A percentile compares a stretch with the other conserved stretches of the same genome.
These are phyloP conservation scores for Physaria fendleri DNA, from an alignment of 345 rosid species.

Conservation along the genomic window DNA sequence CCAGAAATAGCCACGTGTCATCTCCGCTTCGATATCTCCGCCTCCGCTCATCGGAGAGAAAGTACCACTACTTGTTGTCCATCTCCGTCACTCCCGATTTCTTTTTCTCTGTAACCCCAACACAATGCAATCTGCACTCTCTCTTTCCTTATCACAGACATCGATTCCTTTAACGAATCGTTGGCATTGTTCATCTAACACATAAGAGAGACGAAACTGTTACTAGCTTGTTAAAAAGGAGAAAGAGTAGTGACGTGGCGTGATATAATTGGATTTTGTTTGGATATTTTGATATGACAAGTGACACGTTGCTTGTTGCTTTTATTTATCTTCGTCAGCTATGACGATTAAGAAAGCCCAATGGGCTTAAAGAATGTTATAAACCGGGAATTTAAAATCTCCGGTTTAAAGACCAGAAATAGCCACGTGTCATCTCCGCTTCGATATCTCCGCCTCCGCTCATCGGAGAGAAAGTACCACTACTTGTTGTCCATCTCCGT, in stretches of 20 bases:
- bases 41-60: conserved; percentile 16
- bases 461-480: not conserved
- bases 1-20: conserved; percentile 36
- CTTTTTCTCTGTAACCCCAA: conserved; percentile 2
- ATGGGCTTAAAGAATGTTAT: not conserved
- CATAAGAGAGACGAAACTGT: too few species aligned
- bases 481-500: conserved; percentile 24
- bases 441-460: conserved; percentile 50
- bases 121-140: conserved; percentile 59
- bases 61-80: not conserved
- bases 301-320: too few species aligned
- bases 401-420: too few species aligned
- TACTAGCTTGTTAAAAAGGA: too few species aligned
- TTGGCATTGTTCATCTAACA: conserved; percentile 22
- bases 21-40: conserved; percentile 50
- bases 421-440: conserved; percentile 33
- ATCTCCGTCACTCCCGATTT: conserved; percentile 21
- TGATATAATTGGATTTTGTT: too few species aligned
- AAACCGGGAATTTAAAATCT: not conserved
- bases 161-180: conserved; percentile 32
- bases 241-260: too few species aligned
- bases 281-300: too few species aligned
- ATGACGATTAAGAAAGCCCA: conserved; percentile 25
- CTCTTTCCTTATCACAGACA: conserved; percentile 47
- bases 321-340: too few species aligned